A percentile compares a stretch with the other conserved stretches of the same genome.
Conservation (phyloP, 805 yeast species). For the Lipomyces chichibuensis region DNA sequence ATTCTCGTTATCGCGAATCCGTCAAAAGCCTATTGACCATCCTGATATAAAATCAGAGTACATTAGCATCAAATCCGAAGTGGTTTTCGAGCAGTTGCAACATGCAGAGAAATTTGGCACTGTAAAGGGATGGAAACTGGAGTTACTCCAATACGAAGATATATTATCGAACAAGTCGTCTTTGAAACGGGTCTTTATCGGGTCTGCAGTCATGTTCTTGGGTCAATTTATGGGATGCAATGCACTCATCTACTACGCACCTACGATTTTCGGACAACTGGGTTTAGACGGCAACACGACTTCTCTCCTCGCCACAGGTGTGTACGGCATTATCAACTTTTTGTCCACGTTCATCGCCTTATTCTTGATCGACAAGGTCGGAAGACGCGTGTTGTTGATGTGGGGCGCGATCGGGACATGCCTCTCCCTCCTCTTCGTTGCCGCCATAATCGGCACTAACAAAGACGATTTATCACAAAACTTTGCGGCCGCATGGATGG, state of each 20-base stretch:
- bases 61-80: slow-evolving; percentile 39
- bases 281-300: slow-evolving; percentile 54
- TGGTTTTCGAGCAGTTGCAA: slow-evolving; percentile 31
- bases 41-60: slow-evolving; percentile 31
- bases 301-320: slow-evolving; percentile 50
- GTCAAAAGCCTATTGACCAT: slow-evolving; percentile 29
- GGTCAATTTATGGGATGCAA: slow-evolving; percentile 8
- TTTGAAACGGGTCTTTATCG: slow-evolving; percentile 15
- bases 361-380: slow-evolving; percentile 57
- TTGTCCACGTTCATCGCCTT: slow-evolving; percentile 61
- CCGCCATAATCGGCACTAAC: slow-evolving; percentile 47
- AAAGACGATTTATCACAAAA: slow-evolving; percentile 45
- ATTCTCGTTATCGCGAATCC: slow-evolving; percentile 34
- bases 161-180: slow-evolving; percentile 4
- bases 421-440: slow-evolving; percentile 46
- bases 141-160: slow-evolving; percentile 5
- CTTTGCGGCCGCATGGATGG: slow-evolving; percentile 31
- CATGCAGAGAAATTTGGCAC: slow-evolving; percentile 41
- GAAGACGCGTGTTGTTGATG: slow-evolving; percentile 66
- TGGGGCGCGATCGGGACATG: slow-evolving; percentile 67
- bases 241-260: slow-evolving; percentile 51
- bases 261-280: slow-evolving; percentile 50
- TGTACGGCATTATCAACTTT: slow-evolving; percentile 50
- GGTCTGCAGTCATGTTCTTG: slow-evolving; percentile 18
- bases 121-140: not conserved